Evolutionary conservation across 306 rosid species (phyloP).

Genomic region (Quercus parvula): DNA sequence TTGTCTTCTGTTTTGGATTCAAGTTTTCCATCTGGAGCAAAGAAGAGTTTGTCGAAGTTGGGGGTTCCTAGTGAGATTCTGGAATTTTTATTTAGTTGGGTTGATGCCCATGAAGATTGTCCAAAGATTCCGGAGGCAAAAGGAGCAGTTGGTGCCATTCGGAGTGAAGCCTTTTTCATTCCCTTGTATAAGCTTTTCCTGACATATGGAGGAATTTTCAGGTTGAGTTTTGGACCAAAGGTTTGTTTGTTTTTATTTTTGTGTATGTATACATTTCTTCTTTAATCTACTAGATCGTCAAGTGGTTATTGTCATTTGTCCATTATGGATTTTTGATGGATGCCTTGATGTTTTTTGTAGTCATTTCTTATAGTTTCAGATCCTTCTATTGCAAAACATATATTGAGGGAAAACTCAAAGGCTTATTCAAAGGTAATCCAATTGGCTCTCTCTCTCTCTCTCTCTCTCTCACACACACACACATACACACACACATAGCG

Average conservation of each 20-base stretch:
- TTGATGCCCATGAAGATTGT: slow-evolving; percentile 29
- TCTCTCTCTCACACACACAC: background rate
- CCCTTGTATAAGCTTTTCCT: slow-evolving; percentile 88
- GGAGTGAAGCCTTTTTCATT: slow-evolving; percentile 83
- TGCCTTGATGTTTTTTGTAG: slow-evolving; percentile 43
- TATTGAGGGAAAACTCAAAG: slow-evolving; percentile 85
- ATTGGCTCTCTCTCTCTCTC: background rate
- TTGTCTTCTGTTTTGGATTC: slow-evolving; percentile 30
- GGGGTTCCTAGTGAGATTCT: slow-evolving; percentile 65
- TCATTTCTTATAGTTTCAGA: slow-evolving; percentile 91
- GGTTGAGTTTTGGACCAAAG: slow-evolving; percentile 96
- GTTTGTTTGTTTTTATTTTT: slow-evolving; percentile 37
- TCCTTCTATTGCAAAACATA: slow-evolving; percentile 88
- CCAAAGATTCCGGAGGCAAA: slow-evolving; percentile 84
- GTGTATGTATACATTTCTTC: background rate
- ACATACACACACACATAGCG: background rate
- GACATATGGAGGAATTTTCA: slow-evolving; percentile 86
- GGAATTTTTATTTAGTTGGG: slow-evolving; percentile 51
- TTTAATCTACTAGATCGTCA: background rate
- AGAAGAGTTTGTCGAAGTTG: slow-evolving; percentile 57
- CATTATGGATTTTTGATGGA: background rate
- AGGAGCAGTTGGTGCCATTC: slow-evolving; percentile 62
- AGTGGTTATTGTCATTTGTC: background rate
- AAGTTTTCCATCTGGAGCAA: slow-evolving; percentile 58
- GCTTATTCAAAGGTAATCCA: slow-evolving; percentile 83